Evolutionary conservation across 805 yeast species (phyloP), one percentile per base, ranked within the genome.

Genomic region (Grigorovia jiainica): DNA sequence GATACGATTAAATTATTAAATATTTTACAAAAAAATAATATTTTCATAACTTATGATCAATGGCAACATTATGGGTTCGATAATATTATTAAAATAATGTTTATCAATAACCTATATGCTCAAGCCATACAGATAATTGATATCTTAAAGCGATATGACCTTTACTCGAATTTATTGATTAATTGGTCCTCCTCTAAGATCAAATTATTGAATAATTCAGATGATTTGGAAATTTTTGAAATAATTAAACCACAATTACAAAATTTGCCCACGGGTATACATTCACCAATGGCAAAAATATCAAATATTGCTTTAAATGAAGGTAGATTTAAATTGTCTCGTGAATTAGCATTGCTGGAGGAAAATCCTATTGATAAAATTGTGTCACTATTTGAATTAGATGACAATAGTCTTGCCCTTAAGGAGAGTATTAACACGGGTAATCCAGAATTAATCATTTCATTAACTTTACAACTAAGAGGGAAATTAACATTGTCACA

Each of bases 101-200:
- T 86, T 25, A 58, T 66, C 34, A 68, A 92, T 37, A 73, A 76
- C 32, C 64, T 71, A 47, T 84, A 81, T 61, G 67, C 73, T 9
- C 67, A 84, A 35, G 78, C 87, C 2, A 58, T 86, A 27, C 74
- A 79, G 45, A 65, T 87, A 1, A 72, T 83, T 5, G 70, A 72
- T 15, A 65, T 73, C 23, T 66, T 70, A 49, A 64, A 61, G 60
- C 66, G 39, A 78, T 9, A 20, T 8, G 74, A 36, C 66, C 64
- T 39, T 73, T 73, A 53, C 47, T 60, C 53, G 1, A 34, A 23
- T 13, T 73, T 92, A 0, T 82, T 81, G 53, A 68, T 76, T 2
- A 73, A 79, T 48, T 92, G 97, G 97, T 89, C 95, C 5, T 74
- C 80, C 44, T 63, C 72, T 27, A 83, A 85, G 54, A 76, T 89